phyloP scores from a whole-genome alignment of 345 rosid species.

The Moricandia arvensis region DNA sequence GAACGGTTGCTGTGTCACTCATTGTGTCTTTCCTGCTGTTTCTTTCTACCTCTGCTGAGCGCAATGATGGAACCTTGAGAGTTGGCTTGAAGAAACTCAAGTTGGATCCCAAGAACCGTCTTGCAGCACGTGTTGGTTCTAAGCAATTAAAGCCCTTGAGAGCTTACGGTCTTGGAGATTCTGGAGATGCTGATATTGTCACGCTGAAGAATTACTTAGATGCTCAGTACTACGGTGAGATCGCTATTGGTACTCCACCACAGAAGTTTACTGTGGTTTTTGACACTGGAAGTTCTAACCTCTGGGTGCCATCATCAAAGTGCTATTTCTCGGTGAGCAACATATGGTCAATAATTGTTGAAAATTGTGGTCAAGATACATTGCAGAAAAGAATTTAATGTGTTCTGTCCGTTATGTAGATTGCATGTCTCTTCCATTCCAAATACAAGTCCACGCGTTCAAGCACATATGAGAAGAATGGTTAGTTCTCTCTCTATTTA shows the following conservation, averaged over 20 bases:
- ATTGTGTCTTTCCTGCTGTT: slow-evolving; percentile 47
- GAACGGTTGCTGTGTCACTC: slow-evolving; percentile 38
- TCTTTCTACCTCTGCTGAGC: slow-evolving; percentile 38
- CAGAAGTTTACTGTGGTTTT: slow-evolving; percentile 91
- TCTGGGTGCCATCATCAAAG: slow-evolving; percentile 92
- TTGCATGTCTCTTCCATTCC: slow-evolving; percentile 75
- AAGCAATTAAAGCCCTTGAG: slow-evolving; percentile 45
- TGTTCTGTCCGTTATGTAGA: slow-evolving; percentile 42
- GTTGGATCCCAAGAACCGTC: slow-evolving; percentile 53
- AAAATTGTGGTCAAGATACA: slow-evolving; percentile 35
- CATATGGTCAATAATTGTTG: neutral
- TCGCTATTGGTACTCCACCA: slow-evolving; percentile 86
- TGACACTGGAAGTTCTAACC: slow-evolving; percentile 92
- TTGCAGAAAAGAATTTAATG: neutral
- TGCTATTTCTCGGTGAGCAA: slow-evolving; percentile 82
- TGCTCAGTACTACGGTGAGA: slow-evolving; percentile 97
- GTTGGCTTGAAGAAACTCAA: slow-evolving; percentile 69
- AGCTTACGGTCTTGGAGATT: slow-evolving; percentile 41
- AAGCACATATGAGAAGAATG: slow-evolving; percentile 72
- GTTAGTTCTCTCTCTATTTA: slow-evolving; percentile 45
- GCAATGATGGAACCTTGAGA: slow-evolving; percentile 58
- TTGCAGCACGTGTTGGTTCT: slow-evolving; percentile 60
- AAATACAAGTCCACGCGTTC: slow-evolving; percentile 77
- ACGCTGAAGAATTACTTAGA: slow-evolving; percentile 67
- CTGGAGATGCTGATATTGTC: slow-evolving; percentile 56